Base-by-base conservation (phyloP, 805 yeast species). In the Candida stauntonica region DNA sequence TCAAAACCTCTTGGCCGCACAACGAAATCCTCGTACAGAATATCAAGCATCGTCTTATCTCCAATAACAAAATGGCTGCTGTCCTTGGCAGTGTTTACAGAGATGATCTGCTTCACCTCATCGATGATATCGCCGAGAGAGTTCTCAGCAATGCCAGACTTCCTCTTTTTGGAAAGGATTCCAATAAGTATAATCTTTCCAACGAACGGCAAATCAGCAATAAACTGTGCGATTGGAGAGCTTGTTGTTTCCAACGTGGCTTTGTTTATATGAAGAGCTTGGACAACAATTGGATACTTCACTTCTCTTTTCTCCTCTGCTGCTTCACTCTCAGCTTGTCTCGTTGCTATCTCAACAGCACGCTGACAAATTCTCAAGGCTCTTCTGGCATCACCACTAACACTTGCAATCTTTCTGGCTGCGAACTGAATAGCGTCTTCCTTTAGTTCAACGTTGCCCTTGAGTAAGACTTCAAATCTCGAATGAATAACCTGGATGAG, bases 361-460 rank as follows among this genome's bases (percentile, higher is more conserved):
- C 97, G 67, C 27, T 89, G 72, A 54, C 96, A 84, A 17, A 93
- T 84, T 41, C 83, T 83, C 39, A 93, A 66, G 0, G 96, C 97
- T 42, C 98, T 68, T 53, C 99, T 71, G 1, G 97, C 99, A 67
- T 93, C 99, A 42, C 99, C 99, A 57, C 94, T 85, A 3, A 93
- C 97, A 62, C 93, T 79, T 5, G 98, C 96, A 31, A 93, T 94
- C 59, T 88, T 89, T 61, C 97, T 73, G 2, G 96, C 78, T 0
- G 96, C 96, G 66, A 84, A 88, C 42, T 83, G 91, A 47, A 89
- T 76, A 0, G 99, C 96, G 55, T 85, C 95, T 16, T 70, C 66
- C 35, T 72, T 73, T 44, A 70, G 58, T 31, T 57, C 54, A 36
- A 69, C 37, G 44, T 57, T 52, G 20, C 63, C 54, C 56, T 51